These are phyloP conservation scores for Talaromyces piceae DNA, from an alignment of 2,329 filamentous ascomycete species.

Conservation along the genomic window DNA sequence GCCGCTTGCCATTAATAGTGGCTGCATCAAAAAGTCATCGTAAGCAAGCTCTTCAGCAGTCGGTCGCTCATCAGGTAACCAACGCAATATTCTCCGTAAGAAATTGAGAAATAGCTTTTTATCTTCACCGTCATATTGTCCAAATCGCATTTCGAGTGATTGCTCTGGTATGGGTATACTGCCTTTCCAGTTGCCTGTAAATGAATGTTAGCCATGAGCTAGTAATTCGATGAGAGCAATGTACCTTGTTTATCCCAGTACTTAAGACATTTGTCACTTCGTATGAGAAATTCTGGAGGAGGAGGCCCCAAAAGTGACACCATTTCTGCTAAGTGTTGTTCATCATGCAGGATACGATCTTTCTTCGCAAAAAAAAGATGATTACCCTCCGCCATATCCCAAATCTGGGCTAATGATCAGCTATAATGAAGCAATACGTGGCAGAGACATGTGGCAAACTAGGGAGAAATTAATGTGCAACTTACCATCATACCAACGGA, in stretches of 20 bases:
- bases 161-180: conserved; percentile 6
- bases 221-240: not conserved
- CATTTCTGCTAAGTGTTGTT: conserved; percentile 7
- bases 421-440: conserved; percentile 4
- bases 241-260: conserved; percentile 11
- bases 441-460: no score
- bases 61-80: conserved; percentile 24
- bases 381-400: conserved; percentile 11
- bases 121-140: conserved; percentile 18
- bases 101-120: conserved; percentile 22
- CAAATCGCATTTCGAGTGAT: conserved; percentile 2
- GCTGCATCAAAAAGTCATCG: conserved; percentile 18
- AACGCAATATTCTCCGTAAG: conserved; percentile 25
- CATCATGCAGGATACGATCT: conserved; percentile 20
- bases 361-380: conserved; percentile 22
- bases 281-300: conserved; percentile 2
- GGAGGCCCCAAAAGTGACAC: conserved; percentile 2
- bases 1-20: not conserved
- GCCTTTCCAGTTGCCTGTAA: conserved; percentile 12
- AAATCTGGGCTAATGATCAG: conserved; percentile 10
- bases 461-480: not conserved
- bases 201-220: conserved; percentile 5
- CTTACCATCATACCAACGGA: conserved; percentile 31
- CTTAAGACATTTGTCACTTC: not conserved
- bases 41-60: conserved; percentile 21